Conservation (phyloP, 495 filamentous ascomycete genomes). For the Tirmania nivea region DNA sequence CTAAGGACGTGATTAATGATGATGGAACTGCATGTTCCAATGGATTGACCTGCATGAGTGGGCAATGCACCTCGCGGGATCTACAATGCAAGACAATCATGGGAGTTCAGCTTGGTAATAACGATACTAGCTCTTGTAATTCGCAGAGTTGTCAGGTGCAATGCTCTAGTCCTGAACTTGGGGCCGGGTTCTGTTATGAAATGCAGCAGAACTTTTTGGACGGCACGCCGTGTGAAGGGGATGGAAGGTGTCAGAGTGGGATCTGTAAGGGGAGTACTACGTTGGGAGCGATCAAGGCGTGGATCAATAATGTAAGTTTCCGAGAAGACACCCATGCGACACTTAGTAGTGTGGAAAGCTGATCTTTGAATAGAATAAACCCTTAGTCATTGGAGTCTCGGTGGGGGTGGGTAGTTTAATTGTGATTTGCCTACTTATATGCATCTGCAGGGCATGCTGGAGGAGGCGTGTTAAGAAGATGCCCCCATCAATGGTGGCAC, state of each 20-base stretch:
- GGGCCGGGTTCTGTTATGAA: constrained; percentile 38
- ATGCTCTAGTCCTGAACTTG: constrained; percentile 52
- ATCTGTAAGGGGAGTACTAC: constrained; percentile 42
- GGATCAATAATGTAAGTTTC: constrained; percentile 29
- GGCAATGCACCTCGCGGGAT: constrained; percentile 85
- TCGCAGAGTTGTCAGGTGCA: constrained; percentile 47
- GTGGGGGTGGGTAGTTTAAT: constrained; percentile 45
- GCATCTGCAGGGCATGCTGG: constrained; percentile 35
- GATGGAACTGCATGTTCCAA: constrained; percentile 43
- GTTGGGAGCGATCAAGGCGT: constrained; percentile 37
- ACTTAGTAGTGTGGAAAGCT: not conserved
- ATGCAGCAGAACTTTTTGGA: constrained; percentile 89
- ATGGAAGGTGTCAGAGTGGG: constrained; percentile 58
- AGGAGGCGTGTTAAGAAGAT: constrained; percentile 18
- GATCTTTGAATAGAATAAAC: constrained; percentile 31
- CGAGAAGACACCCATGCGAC: not conserved
- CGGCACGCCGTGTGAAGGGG: constrained; percentile 66
- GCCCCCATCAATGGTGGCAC: constrained; percentile 3
- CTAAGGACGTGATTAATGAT: constrained; percentile 40
- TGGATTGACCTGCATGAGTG: constrained; percentile 63
- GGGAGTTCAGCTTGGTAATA: constrained; percentile 51
- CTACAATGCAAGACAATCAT: constrained; percentile 74
- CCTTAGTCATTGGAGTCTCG: constrained; percentile 53
- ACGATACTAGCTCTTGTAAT: constrained; percentile 67
- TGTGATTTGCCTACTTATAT: constrained; percentile 37